These are phyloP conservation scores for Neurospora hispaniola DNA, from an alignment of 495 filamentous ascomycete genomes.

Conservation along the genomic window DNA sequence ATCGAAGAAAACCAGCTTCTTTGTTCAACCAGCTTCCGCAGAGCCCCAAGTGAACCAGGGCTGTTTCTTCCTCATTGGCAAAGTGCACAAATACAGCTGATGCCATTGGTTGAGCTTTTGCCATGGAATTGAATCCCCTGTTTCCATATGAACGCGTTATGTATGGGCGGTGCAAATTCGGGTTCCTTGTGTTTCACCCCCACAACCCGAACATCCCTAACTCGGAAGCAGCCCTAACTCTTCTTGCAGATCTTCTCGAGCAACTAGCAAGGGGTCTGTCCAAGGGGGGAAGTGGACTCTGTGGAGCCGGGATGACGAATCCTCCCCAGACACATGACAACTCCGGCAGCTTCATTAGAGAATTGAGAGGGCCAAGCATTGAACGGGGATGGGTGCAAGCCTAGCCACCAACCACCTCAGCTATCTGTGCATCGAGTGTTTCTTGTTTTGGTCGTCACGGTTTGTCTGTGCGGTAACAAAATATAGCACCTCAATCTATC, in stretches of 20 bases:
- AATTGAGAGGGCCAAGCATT: neutral
- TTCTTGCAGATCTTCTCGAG: neutral
- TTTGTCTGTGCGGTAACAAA: neutral
- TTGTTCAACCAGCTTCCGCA: neutral
- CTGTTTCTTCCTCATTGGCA: neutral
- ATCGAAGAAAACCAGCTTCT: neutral
- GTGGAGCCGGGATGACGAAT: neutral
- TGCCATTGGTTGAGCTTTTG: neutral
- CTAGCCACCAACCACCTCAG: neutral
- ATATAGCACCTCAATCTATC: neutral
- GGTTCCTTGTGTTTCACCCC: neutral
- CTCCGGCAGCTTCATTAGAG: neutral
- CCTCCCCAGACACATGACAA: neutral
- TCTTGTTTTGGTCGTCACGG: neutral
- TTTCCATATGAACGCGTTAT: neutral
- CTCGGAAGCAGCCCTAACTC: neutral
- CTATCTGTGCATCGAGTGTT: neutral
- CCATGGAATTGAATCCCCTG: neutral
- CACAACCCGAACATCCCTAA: neutral
- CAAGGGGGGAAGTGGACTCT: neutral
- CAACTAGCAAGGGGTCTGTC: neutral
- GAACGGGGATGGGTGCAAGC: neutral
- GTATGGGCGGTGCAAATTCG: neutral
- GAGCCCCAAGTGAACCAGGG: neutral
- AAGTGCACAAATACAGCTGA: neutral